Percentiles rank a stretch among this genome's conserved stretches.
phyloP scores from a whole-genome alignment of 139 green algal species.

The Asterochloris erici region DNA sequence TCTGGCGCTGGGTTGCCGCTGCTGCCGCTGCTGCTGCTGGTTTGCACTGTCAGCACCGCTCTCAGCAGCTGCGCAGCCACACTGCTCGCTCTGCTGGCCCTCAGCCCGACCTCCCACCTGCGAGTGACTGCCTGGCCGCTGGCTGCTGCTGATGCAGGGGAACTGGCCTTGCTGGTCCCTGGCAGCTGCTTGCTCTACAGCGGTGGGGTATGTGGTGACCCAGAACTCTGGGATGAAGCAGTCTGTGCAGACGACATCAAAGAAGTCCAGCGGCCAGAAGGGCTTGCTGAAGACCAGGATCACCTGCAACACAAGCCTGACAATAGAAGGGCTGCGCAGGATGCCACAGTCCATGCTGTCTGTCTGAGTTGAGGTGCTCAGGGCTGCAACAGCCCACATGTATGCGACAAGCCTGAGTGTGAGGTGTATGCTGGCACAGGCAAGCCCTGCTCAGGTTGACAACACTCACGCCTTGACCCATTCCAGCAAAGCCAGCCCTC shows the following conservation, averaged over 20 bases:
- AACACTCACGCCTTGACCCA: no score
- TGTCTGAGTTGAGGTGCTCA: no score
- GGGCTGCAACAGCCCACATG: no score
- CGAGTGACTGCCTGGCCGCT: neutral
- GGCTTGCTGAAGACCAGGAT: slow-evolving; percentile 48
- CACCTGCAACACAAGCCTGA: slow-evolving; percentile 27
- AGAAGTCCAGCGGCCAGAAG: slow-evolving; percentile 78
- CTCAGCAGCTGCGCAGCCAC: neutral
- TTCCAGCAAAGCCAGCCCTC: no score
- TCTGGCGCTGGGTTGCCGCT: neutral
- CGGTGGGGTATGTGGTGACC: slow-evolving; percentile 41
- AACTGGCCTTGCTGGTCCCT: neutral
- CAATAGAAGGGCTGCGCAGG: no score
- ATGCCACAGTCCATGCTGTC: no score
- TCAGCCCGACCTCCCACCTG: no score
- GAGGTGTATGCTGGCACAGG: no score
- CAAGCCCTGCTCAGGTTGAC: no score
- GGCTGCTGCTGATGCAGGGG: neutral
- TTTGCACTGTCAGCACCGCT: neutral
- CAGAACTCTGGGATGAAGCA: slow-evolving; percentile 81
- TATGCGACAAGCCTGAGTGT: no score
- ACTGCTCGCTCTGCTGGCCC: neutral
- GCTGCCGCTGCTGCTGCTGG: neutral
- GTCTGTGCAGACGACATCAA: slow-evolving; percentile 75
- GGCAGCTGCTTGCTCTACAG: neutral